A percentile compares a stretch with the other conserved stretches of the same genome.
Evolutionary conservation across 2,329 filamentous ascomycete genomes (phyloP).

Genomic region (Pyrenophora teres): DNA sequence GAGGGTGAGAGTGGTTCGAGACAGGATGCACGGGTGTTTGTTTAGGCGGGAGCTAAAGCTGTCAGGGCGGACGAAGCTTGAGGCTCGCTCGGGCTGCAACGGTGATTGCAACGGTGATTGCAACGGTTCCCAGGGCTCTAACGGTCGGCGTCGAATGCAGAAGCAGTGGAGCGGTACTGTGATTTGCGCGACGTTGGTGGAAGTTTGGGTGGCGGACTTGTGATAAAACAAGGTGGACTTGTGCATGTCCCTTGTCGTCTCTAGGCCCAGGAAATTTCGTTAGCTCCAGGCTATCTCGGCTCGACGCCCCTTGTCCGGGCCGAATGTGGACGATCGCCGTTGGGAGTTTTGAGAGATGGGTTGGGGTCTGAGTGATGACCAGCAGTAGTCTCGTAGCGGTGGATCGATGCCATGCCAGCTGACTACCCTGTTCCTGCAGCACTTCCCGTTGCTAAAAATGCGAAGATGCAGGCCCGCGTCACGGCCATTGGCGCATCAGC

Average conservation of each 20-base stretch:
- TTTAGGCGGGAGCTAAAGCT: slow-evolving; percentile 6
- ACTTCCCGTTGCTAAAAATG: no score
- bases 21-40: background rate
- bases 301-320: slow-evolving; percentile 1
- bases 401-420: background rate
- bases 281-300: slow-evolving; percentile 5
- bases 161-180: background rate
- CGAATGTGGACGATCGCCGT: slow-evolving; percentile 8
- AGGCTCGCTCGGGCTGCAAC: background rate
- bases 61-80: slow-evolving; percentile 4
- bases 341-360: background rate
- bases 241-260: background rate
- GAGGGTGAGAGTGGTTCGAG: background rate
- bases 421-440: no score
- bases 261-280: background rate
- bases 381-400: background rate
- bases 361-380: background rate
- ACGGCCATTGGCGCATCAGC: no score
- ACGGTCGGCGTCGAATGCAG: no score
- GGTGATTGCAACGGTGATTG: background rate
- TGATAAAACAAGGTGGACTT: background rate
- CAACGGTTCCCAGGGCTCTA: no score
- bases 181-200: background rate
- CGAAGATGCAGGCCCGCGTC: no score
- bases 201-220: background rate